Evolutionary conservation across 306 rosid species (phyloP).

Genomic region (Vachellia collinsii): DNA sequence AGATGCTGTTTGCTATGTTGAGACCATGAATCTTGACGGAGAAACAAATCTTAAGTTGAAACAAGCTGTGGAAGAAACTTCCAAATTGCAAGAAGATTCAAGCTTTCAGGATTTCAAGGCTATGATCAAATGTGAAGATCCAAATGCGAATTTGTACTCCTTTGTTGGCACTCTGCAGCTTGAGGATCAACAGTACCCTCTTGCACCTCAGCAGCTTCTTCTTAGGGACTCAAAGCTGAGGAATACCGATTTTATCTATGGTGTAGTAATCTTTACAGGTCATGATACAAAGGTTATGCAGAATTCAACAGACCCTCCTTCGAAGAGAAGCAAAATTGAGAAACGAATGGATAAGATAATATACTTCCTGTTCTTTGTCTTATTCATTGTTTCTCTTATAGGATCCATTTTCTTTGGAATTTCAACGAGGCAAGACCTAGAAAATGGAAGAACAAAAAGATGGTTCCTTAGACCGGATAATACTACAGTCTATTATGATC

Average conservation of each 20-base stretch:
- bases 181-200: constrained; percentile 69
- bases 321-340: constrained; percentile 93
- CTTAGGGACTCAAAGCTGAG: constrained; percentile 90
- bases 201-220: constrained; percentile 84
- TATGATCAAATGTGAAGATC: constrained; percentile 86
- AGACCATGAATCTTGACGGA: constrained; percentile 90
- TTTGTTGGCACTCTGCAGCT: constrained; percentile 70
- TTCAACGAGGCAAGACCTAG: constrained; percentile 62
- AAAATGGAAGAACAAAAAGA: constrained; percentile 62
- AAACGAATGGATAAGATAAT: constrained; percentile 80
- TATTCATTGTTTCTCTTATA: constrained; percentile 57
- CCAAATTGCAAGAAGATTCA: constrained; percentile 64
- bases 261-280: constrained; percentile 82
- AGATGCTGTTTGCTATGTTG: constrained; percentile 87
- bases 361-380: constrained; percentile 68
- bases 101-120: constrained; percentile 67
- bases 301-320: constrained; percentile 85
- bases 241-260: constrained; percentile 82
- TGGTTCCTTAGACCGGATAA: constrained; percentile 91
- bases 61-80: constrained; percentile 70
- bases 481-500: constrained; percentile 68
- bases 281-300: constrained; percentile 94
- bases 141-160: constrained; percentile 85
- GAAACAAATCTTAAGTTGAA: constrained; percentile 89
- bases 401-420: constrained; percentile 78